Conservation (phyloP, 805 yeast species). For the Saturnispora halmiae region DNA sequence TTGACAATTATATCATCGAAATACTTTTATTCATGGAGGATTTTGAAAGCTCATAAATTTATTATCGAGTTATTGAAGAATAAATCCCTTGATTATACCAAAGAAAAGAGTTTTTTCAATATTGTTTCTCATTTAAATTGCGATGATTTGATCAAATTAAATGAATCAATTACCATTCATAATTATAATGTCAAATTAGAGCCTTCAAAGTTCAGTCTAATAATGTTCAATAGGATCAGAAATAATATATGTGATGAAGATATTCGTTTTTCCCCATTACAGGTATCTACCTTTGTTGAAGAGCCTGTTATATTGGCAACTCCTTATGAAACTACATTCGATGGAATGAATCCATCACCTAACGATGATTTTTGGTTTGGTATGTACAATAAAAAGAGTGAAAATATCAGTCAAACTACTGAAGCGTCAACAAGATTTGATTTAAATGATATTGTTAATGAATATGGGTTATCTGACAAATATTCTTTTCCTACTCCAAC, state of each 20-base stretch:
- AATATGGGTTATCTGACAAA: constrained; percentile 4
- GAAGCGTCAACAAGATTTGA: neutral
- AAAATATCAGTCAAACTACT: neutral
- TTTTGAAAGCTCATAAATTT: constrained; percentile 46
- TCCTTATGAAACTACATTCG: neutral
- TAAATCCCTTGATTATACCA: constrained; percentile 4
- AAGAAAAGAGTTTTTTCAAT: constrained; percentile 9
- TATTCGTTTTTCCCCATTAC: constrained; percentile 1
- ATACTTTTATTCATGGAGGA: constrained; percentile 62
- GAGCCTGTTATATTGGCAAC: neutral
- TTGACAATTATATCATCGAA: constrained; percentile 41
- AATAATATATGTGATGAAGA: constrained; percentile 7
- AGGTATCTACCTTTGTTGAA: neutral
- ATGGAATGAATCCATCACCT: neutral
- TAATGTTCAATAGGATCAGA: constrained; percentile 1
- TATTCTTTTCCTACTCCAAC: neutral
- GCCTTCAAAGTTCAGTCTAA: constrained; percentile 7
- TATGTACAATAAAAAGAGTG: constrained; percentile 3
- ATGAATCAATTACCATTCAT: constrained; percentile 9
- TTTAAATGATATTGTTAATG: neutral
- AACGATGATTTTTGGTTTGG: constrained; percentile 21
- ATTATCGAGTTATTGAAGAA: constrained; percentile 30
- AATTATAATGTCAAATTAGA: neutral
- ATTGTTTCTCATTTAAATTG: constrained; percentile 15
- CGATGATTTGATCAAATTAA: constrained; percentile 15